phyloP scores from a whole-genome alignment of 1,284 basidiomycete genomes.

The Waitea zeae region DNA sequence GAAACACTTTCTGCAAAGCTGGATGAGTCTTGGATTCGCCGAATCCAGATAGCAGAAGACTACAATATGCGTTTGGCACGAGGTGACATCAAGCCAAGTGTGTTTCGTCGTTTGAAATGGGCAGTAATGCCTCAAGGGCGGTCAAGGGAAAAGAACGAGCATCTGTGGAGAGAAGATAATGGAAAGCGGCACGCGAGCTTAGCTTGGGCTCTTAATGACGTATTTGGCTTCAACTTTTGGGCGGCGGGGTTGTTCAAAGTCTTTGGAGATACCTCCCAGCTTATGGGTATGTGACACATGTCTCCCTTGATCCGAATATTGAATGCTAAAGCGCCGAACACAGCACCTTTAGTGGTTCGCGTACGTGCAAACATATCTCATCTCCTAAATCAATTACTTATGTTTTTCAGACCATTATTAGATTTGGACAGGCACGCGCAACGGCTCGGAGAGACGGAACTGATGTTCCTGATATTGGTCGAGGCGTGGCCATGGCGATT shows the following conservation, averaged over 20 bases:
- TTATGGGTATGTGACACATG: slow-evolving; percentile 47
- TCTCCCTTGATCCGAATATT: neutral
- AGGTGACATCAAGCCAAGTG: slow-evolving; percentile 43
- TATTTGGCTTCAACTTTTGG: slow-evolving; percentile 76
- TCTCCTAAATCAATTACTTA: too few relatives aligned
- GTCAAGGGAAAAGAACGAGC: slow-evolving; percentile 32
- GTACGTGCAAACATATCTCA: too few relatives aligned
- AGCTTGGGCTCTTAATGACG: slow-evolving; percentile 62
- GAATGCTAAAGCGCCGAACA: slow-evolving; percentile 1
- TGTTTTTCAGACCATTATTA: slow-evolving; percentile 67
- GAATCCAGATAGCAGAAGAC: slow-evolving; percentile 37
- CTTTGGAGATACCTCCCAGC: slow-evolving; percentile 53
- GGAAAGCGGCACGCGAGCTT: slow-evolving; percentile 59
- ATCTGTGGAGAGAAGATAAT: slow-evolving; percentile 42
- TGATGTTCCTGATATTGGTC: slow-evolving; percentile 38
- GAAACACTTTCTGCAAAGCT: slow-evolving; percentile 46
- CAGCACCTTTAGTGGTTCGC: too few relatives aligned
- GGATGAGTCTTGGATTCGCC: slow-evolving; percentile 42
- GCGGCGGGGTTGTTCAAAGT: slow-evolving; percentile 62
- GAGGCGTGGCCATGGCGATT: slow-evolving; percentile 62
- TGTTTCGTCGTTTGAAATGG: slow-evolving; percentile 24
- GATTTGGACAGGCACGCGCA: slow-evolving; percentile 56
- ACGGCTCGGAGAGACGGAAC: slow-evolving; percentile 31
- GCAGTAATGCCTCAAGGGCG: slow-evolving; percentile 43
- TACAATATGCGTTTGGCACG: slow-evolving; percentile 54